Base-by-base conservation (phyloP, 1,284 basidiomycete genomes). In the Ganoderma multipileum region DNA sequence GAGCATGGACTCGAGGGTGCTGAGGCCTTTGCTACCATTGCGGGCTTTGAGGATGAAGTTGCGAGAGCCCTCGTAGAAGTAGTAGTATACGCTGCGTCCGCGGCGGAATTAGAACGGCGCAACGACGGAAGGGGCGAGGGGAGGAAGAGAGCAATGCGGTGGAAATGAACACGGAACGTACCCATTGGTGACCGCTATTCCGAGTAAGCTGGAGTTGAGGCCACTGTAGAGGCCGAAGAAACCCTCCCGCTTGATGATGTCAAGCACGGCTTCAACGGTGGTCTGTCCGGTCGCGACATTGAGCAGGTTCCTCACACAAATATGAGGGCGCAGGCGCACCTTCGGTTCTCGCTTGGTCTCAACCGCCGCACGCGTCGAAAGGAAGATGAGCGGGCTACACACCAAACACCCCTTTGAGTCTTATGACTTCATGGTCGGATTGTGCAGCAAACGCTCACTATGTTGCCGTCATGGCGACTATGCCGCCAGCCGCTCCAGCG, bases 101-200 rank as follows among this genome's bases (percentile, higher is more conserved):
- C n/a, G 36, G 58, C 58, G 58, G 38, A 26, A 26, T 60, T 26
- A 60, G 58, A 26, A 16, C 38, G 9, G 26, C 23, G 58, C 38
- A 33, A 20, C 52, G 50, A 8, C 50, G 61, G 30, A 33, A n/a
- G 11, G 36, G 54, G 61, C 30, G 28, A 14, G 14, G 20, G 23
- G n/a, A 14, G 41, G 39, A 44, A 30, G 26, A 18, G 26, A 28
- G 6, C 14, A 23, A 28, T 11, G 14, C 8, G 12, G 6, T 11
- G 28, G 23, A 30, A 33, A 23, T 23, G 44, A 30, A 14, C 61
- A 61, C 74, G 76, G 72, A 74, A 79, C 68, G 50, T 65, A 93
- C 88, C 95, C 96, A 80, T 99, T 99, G 41, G 97, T 98, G 38
- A 98, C 86, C 18, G 95, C 95, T 72, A 99, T 96, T 2, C 96